Base-by-base conservation (phyloP, 768 basidiomycete species). In the Coprinopsis marcescibilis region DNA sequence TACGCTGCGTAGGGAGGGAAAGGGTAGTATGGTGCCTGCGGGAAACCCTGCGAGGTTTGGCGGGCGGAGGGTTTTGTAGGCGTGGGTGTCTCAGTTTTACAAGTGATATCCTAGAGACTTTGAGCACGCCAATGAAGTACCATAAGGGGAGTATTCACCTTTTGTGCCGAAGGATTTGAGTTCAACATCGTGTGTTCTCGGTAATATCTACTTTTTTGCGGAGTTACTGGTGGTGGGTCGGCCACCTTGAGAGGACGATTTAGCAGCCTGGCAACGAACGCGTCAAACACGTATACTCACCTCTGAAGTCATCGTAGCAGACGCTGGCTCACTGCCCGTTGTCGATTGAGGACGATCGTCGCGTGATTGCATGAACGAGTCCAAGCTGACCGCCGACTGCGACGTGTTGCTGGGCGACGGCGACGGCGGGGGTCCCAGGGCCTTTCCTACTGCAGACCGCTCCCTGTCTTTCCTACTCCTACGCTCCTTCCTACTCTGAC, bases 121-220 rank as follows among this genome's bases (percentile, higher is more conserved):
- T 55, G 34, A 59, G 50, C 39, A 30, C 23, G 26, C 45, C 47
- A 49, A 39, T 58, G 59, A 35, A 51, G 24, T 38, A 52, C 41
- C 54, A 51, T 48, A 43, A 14, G 45, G 27, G 48, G 33, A 46
- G 34, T 30, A 50, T 51, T 45, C 59, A 66, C 67, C 56, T 60
- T 67, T 50, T 51, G 56, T 45, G 60, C 39, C 43, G 55, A 59
- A 24, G 58, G 50, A 45, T 54, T 50, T 33, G 62, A 55, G 50
- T 56, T 61, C 13, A 67, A 51, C 52, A 65, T 65, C 15, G 74
- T 71, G 45, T 76, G 75, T 27, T 76, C 75, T 60, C 81, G 73
- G 57, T 83, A 83, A 57, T 83, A 80, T 57, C 69, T 82, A 58
- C 60, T 71, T 52, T 73, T 76, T 54, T 75, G 74, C n/a, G 81